Evolutionary conservation across 352 stramenopile species (phyloP).

Genomic region (Halophytophthora polymorphica): DNA sequence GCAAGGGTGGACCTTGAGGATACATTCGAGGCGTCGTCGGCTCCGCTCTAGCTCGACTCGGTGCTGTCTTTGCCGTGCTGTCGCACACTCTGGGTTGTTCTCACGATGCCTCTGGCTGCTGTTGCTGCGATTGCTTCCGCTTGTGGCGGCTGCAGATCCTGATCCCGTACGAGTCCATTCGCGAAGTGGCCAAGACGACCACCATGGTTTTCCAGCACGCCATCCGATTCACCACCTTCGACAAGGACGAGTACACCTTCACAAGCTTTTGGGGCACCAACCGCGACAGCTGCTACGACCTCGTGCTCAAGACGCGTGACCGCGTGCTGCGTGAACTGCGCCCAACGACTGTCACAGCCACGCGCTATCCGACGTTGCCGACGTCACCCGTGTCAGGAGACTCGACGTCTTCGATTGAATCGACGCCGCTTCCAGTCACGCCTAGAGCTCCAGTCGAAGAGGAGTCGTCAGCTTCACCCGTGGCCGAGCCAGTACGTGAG

Average conservation of each 20-base stretch:
- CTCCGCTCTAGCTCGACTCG: slow-evolving; percentile 13
- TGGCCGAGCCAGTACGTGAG: slow-evolving; percentile 2
- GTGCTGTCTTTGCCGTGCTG: slow-evolving; percentile 20
- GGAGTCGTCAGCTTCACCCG: neutral
- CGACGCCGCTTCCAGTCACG: slow-evolving; percentile 3
- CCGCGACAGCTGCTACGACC: slow-evolving; percentile 71
- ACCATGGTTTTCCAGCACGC: slow-evolving; percentile 80
- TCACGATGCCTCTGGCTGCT: slow-evolving; percentile 5
- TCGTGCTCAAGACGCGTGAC: slow-evolving; percentile 67
- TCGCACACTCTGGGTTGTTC: slow-evolving; percentile 11
- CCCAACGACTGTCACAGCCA: slow-evolving; percentile 11
- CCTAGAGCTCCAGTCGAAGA: slow-evolving; percentile 4
- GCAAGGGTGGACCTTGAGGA: slow-evolving; percentile 23
- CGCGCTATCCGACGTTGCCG: slow-evolving; percentile 8
- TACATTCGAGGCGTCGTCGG: slow-evolving; percentile 18
- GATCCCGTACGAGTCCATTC: slow-evolving; percentile 85
- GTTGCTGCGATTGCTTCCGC: no score
- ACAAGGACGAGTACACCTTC: slow-evolving; percentile 82
- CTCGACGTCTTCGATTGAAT: slow-evolving; percentile 4
- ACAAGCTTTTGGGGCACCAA: slow-evolving; percentile 85
- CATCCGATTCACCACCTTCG: slow-evolving; percentile 61
- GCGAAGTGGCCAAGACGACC: slow-evolving; percentile 74
- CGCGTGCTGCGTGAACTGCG: slow-evolving; percentile 38
- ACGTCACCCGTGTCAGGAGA: slow-evolving; percentile 11
- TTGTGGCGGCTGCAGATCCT: slow-evolving; percentile 65